Evolutionary conservation across 345 rosid species (phyloP).

Genomic region (Heritiera fomes): DNA sequence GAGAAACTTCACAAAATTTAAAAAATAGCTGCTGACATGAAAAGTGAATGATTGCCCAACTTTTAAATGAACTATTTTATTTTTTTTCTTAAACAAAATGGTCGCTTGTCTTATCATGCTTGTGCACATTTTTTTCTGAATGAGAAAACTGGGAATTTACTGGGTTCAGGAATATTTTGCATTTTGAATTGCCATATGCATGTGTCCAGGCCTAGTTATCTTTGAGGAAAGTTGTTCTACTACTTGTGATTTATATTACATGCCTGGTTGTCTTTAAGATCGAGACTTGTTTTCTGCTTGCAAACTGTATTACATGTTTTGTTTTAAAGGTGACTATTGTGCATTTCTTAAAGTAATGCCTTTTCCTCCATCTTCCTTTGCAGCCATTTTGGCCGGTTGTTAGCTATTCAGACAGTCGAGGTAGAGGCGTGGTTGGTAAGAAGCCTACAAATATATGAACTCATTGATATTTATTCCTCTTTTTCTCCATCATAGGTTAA

Average conservation of each 20-base stretch:
- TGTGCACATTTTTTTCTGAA: background rate
- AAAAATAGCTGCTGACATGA: background rate
- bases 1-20: background rate
- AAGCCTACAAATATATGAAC: slow-evolving; percentile 21
- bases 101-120: background rate
- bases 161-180: background rate
- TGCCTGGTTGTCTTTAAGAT: slow-evolving; percentile 3
- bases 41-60: background rate
- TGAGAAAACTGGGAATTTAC: background rate
- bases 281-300: background rate
- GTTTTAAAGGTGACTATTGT: background rate
- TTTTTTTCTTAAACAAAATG: background rate
- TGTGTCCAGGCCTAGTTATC: background rate
- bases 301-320: background rate
- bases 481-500: background rate
- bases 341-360: slow-evolving; percentile 17
- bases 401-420: slow-evolving; percentile 43
- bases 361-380: slow-evolving; percentile 20
- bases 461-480: slow-evolving; percentile 10
- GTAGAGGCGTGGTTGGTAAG: slow-evolving; percentile 98
- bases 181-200: background rate
- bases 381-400: slow-evolving; percentile 96
- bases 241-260: background rate
- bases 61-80: background rate
- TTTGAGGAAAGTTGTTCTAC: background rate